Conservation (phyloP, 1,284 basidiomycete species). For the Papiliotrema flavescens region DNA sequence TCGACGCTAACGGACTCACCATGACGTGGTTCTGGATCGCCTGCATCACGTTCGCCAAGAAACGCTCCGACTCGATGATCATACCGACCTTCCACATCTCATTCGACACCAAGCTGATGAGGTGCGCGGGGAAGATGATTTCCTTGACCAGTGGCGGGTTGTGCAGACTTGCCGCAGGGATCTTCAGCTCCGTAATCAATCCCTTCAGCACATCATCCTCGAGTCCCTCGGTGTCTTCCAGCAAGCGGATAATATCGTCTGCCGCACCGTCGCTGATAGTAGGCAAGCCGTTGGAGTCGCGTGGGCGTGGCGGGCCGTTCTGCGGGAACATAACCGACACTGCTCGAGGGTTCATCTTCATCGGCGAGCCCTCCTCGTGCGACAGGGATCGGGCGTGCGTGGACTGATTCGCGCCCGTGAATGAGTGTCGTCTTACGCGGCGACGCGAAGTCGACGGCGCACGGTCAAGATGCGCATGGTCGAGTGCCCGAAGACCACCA, state of each 20-base stretch:
- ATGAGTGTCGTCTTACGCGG: slow-evolving; percentile 53
- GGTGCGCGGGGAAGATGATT: slow-evolving; percentile 98
- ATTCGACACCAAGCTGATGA: slow-evolving; percentile 95
- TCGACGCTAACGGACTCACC: slow-evolving; percentile 59
- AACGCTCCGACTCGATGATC: slow-evolving; percentile 93
- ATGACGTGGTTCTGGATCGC: slow-evolving; percentile 96
- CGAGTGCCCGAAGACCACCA: slow-evolving; percentile 37
- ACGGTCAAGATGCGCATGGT: slow-evolving; percentile 51
- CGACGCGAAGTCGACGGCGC: slow-evolving; percentile 70
- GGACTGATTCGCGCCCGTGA: slow-evolving; percentile 51
- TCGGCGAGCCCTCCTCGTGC: slow-evolving; percentile 70
- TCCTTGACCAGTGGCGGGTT: slow-evolving; percentile 94
- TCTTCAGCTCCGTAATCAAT: slow-evolving; percentile 86
- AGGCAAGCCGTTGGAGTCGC: slow-evolving; percentile 66
- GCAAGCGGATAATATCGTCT: slow-evolving; percentile 90
- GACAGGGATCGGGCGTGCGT: slow-evolving; percentile 58
- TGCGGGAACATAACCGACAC: slow-evolving; percentile 84
- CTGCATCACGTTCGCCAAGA: slow-evolving; percentile 99
- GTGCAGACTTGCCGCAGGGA: slow-evolving; percentile 82
- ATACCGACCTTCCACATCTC: slow-evolving; percentile 99
- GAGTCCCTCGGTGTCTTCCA: slow-evolving; percentile 85
- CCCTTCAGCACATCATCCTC: slow-evolving; percentile 94
- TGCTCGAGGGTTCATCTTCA: slow-evolving; percentile 77
- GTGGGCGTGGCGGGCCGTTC: slow-evolving; percentile 60
- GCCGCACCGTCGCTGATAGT: slow-evolving; percentile 80